Evolutionary conservation across 257 asterid species (phyloP).

Genomic region (Nicotiana benthamiana): DNA sequence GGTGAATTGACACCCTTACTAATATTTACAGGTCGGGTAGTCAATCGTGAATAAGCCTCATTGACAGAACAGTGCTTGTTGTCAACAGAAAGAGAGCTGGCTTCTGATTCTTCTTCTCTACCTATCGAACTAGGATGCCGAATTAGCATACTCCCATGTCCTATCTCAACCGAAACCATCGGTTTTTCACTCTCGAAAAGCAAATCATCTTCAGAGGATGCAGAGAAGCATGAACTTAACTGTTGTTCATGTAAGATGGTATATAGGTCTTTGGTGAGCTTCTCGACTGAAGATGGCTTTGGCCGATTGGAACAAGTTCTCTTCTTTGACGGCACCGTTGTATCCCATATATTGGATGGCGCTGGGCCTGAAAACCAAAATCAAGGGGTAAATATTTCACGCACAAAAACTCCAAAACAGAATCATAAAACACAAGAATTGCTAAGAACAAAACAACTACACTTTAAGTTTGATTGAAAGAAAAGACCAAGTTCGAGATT

Average conservation of each 20-base stretch:
- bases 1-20: slow-evolving; percentile 21
- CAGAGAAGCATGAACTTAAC: slow-evolving; percentile 69
- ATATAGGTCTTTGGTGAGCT: slow-evolving; percentile 76
- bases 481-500: not conserved
- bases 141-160: slow-evolving; percentile 96
- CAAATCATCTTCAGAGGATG: slow-evolving; percentile 77
- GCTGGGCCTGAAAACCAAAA: not conserved
- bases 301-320: slow-evolving; percentile 79
- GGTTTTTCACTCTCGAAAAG: slow-evolving; percentile 79
- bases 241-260: slow-evolving; percentile 89
- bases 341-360: slow-evolving; percentile 65
- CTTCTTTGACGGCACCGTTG: slow-evolving; percentile 85
- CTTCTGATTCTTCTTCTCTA: slow-evolving; percentile 95
- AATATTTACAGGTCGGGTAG: slow-evolving; percentile 28
- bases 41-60: slow-evolving; percentile 41
- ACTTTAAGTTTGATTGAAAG: not conserved
- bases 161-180: slow-evolving; percentile 94
- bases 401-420: not conserved
- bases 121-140: slow-evolving; percentile 67
- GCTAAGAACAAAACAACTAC: not conserved
- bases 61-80: slow-evolving; percentile 44
- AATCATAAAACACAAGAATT: not conserved
- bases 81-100: slow-evolving; percentile 87
- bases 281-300: slow-evolving; percentile 80
- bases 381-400: not conserved